A percentile compares a stretch with the other conserved stretches of the same genome.
Evolutionary conservation across 2,329 filamentous ascomycete species (phyloP).

Genomic region (Nemania sp.): DNA sequence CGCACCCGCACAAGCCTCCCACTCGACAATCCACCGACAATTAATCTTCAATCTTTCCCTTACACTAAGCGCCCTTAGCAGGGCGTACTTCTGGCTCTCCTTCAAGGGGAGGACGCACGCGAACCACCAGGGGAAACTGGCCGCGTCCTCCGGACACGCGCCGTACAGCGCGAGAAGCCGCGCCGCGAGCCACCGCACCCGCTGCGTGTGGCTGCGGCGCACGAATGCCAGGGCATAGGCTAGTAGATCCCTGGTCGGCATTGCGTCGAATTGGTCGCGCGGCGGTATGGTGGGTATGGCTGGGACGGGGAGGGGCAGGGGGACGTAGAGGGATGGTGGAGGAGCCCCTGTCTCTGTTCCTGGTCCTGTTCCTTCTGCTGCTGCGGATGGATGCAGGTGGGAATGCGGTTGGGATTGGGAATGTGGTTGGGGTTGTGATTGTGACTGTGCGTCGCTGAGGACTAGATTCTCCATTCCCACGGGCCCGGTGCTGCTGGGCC

Average conservation of each 20-base stretch:
- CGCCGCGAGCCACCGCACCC: conserved; percentile 74
- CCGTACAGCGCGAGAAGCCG: conserved; percentile 76
- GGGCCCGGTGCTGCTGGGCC: too few species aligned
- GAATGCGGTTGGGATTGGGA: too few species aligned
- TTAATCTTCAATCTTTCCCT: conserved; percentile 82
- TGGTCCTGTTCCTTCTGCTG: too few species aligned
- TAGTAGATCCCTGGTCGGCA: conserved; percentile 74
- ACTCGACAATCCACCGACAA: conserved; percentile 74
- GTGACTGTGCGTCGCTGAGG: too few species aligned
- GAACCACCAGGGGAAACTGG: conserved; percentile 87
- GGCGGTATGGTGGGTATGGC: too few species aligned
- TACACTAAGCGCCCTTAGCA: conserved; percentile 75
- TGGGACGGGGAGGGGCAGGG: too few species aligned
- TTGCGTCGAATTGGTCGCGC: conserved; percentile 50
- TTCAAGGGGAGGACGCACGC: conserved; percentile 77
- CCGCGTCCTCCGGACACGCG: conserved; percentile 74
- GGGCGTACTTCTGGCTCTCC: conserved; percentile 76
- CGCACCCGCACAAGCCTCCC: too few species aligned
- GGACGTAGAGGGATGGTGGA: too few species aligned
- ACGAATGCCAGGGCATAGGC: conserved; percentile 69
- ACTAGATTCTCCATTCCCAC: too few species aligned
- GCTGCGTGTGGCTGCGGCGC: conserved; percentile 65
- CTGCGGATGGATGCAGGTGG: too few species aligned
- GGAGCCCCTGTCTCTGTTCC: too few species aligned
- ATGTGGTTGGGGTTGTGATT: too few species aligned